These are phyloP conservation scores for Ichthyophthirius multifiliis DNA, from an alignment of 169 alveolate species.

Conservation along the genomic window DNA sequence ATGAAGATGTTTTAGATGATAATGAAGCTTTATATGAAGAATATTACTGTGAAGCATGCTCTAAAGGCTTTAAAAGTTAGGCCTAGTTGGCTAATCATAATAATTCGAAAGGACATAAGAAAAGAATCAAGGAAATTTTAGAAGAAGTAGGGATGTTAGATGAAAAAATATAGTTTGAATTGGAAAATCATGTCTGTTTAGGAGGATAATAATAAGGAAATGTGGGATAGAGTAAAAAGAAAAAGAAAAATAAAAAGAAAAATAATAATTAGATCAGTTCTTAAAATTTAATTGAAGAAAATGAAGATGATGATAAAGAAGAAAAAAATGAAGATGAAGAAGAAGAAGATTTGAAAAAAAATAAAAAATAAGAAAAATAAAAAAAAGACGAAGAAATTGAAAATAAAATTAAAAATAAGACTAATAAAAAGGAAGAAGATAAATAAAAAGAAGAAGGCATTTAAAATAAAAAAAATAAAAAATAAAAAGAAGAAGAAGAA, in stretches of 20 bases:
- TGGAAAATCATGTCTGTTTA: neutral
- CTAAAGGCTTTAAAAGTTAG: conserved; percentile 61
- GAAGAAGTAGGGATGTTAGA: conserved; percentile 32
- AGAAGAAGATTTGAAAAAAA: neutral
- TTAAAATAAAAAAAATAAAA: neutral
- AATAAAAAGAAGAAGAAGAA: neutral
- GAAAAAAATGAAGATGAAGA: neutral
- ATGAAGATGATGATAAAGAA: conserved; percentile 9
- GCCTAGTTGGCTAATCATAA: conserved; percentile 51
- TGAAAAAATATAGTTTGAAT: neutral
- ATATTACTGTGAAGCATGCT: conserved; percentile 56
- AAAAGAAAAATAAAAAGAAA: conserved; percentile 5
- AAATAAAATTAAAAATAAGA: no score
- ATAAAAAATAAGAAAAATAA: neutral
- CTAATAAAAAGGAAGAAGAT: conserved; percentile 12
- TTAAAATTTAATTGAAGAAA: neutral
- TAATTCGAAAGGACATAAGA: conserved; percentile 59
- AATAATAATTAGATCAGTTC: conserved; percentile 6
- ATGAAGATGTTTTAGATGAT: conserved; percentile 43
- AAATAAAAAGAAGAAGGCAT: neutral
- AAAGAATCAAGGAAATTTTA: conserved; percentile 35
- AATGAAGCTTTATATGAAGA: conserved; percentile 44
- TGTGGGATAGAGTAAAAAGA: neutral
- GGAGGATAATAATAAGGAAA: neutral
- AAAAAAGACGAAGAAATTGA: conserved; percentile 18